Percentiles rank a stretch among this genome's conserved stretches.
These are phyloP conservation scores for Stylosanthes scabra DNA, from an alignment of 331 rosid genomes.

Conservation along the genomic window DNA sequence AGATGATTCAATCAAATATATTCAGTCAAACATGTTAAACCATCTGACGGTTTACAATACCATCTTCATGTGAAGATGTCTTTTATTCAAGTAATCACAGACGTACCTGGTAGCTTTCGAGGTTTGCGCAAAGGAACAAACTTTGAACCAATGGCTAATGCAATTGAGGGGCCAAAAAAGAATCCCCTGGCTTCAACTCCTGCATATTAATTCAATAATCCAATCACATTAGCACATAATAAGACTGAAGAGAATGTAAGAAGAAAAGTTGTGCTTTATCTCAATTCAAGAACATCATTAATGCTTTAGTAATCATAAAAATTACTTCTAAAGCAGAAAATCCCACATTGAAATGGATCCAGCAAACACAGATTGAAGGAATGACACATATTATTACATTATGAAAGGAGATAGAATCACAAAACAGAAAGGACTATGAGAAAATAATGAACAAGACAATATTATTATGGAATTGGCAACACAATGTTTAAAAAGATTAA, in stretches of 20 bases:
- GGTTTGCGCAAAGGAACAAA: constrained; percentile 89
- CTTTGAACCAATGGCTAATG: constrained; percentile 84
- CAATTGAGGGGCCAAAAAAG: constrained; percentile 87
- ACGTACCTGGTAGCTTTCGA: constrained; percentile 70
- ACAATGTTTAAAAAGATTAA: neutral
- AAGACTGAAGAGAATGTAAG: neutral
- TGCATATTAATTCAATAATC: constrained; percentile 38
- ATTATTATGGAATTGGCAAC: neutral
- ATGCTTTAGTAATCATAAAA: neutral
- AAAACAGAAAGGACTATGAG: neutral
- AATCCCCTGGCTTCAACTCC: constrained; percentile 97
- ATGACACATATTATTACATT: neutral
- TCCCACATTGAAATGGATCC: neutral
- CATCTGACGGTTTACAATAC: too few relatives aligned
- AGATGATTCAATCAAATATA: too few relatives aligned
- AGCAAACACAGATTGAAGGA: neutral
- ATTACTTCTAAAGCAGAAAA: neutral
- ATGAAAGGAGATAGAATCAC: neutral
- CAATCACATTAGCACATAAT: constrained; percentile 20
- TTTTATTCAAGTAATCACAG: too few relatives aligned
- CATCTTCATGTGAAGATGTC: too few relatives aligned
- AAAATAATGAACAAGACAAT: neutral
- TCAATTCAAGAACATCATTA: neutral
- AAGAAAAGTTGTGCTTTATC: too few relatives aligned
- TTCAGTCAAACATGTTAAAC: too few relatives aligned